A percentile compares a stretch with the other conserved stretches of the same genome.
These are phyloP conservation scores for Cerioporus squamosus DNA, from an alignment of 1,284 basidiomycete species.

Conservation along the genomic window DNA sequence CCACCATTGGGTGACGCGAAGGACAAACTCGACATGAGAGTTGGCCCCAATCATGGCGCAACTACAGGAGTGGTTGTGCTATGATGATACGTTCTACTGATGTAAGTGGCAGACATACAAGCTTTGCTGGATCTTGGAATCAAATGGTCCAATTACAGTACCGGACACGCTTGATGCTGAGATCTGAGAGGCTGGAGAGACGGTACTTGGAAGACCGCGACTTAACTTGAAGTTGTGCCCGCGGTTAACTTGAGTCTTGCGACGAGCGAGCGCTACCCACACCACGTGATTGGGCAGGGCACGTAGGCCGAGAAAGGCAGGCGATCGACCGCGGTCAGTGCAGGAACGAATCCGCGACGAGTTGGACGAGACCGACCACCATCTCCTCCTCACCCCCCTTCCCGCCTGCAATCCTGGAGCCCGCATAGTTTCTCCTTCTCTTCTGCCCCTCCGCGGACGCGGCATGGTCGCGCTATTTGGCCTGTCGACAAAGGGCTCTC, in stretches of 20 bases:
- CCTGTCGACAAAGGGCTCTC: slow-evolving; percentile 34
- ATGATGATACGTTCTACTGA: no score
- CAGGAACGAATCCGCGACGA: slow-evolving; percentile 4
- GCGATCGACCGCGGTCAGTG: not conserved
- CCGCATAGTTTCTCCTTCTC: slow-evolving; percentile 12
- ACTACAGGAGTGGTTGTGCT: no score
- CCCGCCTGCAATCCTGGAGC: slow-evolving; percentile 21
- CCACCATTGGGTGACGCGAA: slow-evolving; percentile 27
- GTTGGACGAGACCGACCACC: slow-evolving; percentile 16
- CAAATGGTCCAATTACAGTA: no score
- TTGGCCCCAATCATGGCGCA: slow-evolving; percentile 14
- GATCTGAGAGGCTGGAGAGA: no score
- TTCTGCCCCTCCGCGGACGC: slow-evolving; percentile 19
- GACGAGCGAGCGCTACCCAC: no score
- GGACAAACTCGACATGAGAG: slow-evolving; percentile 8
- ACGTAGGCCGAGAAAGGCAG: slow-evolving; percentile 3
- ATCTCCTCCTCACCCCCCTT: slow-evolving; percentile 1
- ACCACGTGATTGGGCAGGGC: not conserved
- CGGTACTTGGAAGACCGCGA: no score
- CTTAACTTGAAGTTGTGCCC: no score
- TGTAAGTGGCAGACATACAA: no score
- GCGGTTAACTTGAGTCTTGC: no score
- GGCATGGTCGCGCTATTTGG: slow-evolving; percentile 47
- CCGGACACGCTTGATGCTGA: no score
- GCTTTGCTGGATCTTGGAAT: no score